phyloP scores from a whole-genome alignment of 495 filamentous ascomycete genomes.

The Sabuloglossum arenarium region DNA sequence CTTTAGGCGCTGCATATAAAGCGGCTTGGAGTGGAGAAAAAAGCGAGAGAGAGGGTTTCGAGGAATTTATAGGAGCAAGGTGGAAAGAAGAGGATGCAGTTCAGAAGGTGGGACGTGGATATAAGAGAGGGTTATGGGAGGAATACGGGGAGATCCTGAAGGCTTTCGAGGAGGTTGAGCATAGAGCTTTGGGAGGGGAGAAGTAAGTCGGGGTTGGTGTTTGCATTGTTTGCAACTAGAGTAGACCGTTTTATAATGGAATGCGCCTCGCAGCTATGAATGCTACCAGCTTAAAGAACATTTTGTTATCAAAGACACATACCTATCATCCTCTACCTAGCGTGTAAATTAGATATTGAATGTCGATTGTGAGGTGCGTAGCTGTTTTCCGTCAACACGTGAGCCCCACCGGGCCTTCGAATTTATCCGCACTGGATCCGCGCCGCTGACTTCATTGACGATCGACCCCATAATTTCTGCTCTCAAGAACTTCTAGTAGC shows the following conservation, averaged over 20 bases:
- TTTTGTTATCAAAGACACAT: too few species aligned
- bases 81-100: slow-evolving; percentile 77
- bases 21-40: slow-evolving; percentile 80
- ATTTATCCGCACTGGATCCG: too few species aligned
- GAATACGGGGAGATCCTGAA: slow-evolving; percentile 54
- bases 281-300: too few species aligned
- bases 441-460: too few species aligned
- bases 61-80: slow-evolving; percentile 56
- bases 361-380: neutral
- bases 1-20: slow-evolving; percentile 89
- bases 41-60: slow-evolving; percentile 49
- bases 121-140: slow-evolving; percentile 48
- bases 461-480: too few species aligned
- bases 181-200: slow-evolving; percentile 30
- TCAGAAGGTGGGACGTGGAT: slow-evolving; percentile 64
- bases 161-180: slow-evolving; percentile 67
- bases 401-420: neutral
- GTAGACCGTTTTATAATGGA: too few species aligned
- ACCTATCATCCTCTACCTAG: too few species aligned
- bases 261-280: too few species aligned
- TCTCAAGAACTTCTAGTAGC: neutral
- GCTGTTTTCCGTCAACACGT: neutral
- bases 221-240: too few species aligned
- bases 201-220: slow-evolving; percentile 4
- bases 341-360: neutral